Base-by-base conservation (phyloP, 257 asterid species). In the Ligustrum vulgare region DNA sequence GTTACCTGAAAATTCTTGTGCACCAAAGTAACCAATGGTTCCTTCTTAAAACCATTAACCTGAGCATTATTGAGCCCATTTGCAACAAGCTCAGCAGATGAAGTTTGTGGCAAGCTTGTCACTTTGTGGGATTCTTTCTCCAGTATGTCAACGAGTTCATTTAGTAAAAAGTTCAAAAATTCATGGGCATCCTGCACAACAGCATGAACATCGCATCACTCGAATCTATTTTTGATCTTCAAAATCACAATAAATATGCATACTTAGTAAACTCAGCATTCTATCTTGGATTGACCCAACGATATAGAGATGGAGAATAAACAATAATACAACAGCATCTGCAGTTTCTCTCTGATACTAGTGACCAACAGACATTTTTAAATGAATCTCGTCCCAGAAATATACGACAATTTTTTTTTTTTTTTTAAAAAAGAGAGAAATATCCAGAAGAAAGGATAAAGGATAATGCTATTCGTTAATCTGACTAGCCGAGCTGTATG, bases 1-100 rank as follows among this genome's bases (percentile, higher is more conserved):
- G 5, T 70, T 72, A 91, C 98, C 98, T 93, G 98, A 78, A 93
- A 93, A 77, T 78, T 88, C 80, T 88, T 93, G 87, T 93, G 98
- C 74, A 91, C 98, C 98, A 94, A 93, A 63, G 94, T 89, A 33
- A 88, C 89, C 45, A 87, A 58, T 25, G 88, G 90, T 82, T 91
- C 95, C 83, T 85, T 87, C 81, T 82, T 79, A 74, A 77, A 77
- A 64, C 92, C 92, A 75, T 87, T 89, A 74, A 82, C 68, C 20
- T 73, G 87, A 35, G 83, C 85, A 76, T 82, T 82, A 75, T 80
- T 84, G 63, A 83, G 85, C 75, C 93, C 94, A 75, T 88, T 86
- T 41, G 80, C 83, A 39, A 67, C 77, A 74, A 72, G 78, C 74
- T 75, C 89, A 67, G 69, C 78, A 62, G 90, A 77, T 28, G 82